Conservation (phyloP, 441 rosid genomes). For the Pelargonium fulgidum region DNA sequence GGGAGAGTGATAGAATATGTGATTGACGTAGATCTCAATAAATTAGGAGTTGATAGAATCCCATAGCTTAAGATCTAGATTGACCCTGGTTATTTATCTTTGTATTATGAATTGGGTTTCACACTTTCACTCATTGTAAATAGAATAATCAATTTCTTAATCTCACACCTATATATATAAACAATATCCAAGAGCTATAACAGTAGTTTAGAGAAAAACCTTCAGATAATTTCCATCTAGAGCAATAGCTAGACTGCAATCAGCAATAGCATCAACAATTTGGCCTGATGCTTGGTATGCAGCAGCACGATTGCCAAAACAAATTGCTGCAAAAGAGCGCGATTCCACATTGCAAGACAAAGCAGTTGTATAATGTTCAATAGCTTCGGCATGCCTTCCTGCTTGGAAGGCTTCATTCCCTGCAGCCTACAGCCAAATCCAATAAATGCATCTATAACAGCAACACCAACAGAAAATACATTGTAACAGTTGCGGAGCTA, state of each 20-base stretch:
- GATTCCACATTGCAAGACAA: conserved; percentile 68
- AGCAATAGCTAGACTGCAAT: conserved; percentile 91
- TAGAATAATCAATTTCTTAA: too few relatives aligned
- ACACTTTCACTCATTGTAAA: too few relatives aligned
- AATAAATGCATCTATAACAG: not conserved
- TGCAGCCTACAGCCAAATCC: conserved; percentile 40
- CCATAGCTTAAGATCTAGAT: too few relatives aligned
- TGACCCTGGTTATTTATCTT: too few relatives aligned
- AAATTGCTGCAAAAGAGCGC: conserved; percentile 84
- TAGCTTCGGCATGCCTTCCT: conserved; percentile 64
- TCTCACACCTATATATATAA: not conserved
- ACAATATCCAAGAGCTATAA: not conserved
- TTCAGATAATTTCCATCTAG: conserved; percentile 78
- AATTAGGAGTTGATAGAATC: too few relatives aligned
- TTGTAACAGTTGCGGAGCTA: not conserved
- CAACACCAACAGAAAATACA: not conserved
- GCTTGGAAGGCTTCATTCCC: conserved; percentile 85
- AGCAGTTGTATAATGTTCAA: conserved; percentile 72
- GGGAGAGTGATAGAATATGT: too few relatives aligned
- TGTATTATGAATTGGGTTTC: too few relatives aligned
- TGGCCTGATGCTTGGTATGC: conserved; percentile 81
- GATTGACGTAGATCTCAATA: too few relatives aligned
- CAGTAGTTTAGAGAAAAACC: conserved; percentile 36
- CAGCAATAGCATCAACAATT: conserved; percentile 87
- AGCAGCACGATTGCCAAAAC: conserved; percentile 96